Conservation (phyloP, 768 basidiomycete genomes). For the Nidularia sp. region DNA sequence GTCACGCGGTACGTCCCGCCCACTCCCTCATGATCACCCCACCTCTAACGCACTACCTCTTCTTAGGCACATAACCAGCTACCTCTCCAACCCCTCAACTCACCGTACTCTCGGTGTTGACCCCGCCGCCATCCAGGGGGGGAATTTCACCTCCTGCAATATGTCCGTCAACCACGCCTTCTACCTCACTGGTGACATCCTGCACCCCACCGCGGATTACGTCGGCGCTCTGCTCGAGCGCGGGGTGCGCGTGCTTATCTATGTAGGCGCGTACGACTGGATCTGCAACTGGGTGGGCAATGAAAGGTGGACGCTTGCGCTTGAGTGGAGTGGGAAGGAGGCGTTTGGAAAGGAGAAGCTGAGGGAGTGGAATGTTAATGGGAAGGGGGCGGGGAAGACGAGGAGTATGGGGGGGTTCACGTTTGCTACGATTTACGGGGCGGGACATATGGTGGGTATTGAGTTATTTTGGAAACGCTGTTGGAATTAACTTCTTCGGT, state of each 20-base stretch:
- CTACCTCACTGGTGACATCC: constrained; percentile 31
- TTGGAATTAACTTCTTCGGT: no score
- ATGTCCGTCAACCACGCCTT: constrained; percentile 47
- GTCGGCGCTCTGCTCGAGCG: constrained; percentile 69
- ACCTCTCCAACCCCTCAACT: constrained; percentile 55
- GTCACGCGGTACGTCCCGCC: constrained; percentile 27
- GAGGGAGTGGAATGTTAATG: constrained; percentile 57
- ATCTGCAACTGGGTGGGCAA: constrained; percentile 78
- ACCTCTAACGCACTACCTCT: neutral
- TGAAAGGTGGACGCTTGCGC: constrained; percentile 61
- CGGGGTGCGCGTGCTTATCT: constrained; percentile 66
- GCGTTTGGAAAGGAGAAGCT: constrained; percentile 37
- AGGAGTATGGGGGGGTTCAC: constrained; percentile 48
- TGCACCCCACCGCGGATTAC: constrained; percentile 48
- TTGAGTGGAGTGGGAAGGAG: constrained; percentile 68
- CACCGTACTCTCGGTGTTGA: constrained; percentile 63
- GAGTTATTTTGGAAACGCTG: neutral
- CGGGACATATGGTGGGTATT: constrained; percentile 66
- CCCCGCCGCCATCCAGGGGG: constrained; percentile 20
- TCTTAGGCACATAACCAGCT: constrained; percentile 50
- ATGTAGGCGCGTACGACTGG: constrained; percentile 70
- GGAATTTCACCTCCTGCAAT: constrained; percentile 30
- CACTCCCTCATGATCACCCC: neutral
- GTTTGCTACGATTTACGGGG: constrained; percentile 59
- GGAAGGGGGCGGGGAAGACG: constrained; percentile 34